phyloP scores from a whole-genome alignment of 179 eudicot genomes.

The Spergularia azorica region DNA sequence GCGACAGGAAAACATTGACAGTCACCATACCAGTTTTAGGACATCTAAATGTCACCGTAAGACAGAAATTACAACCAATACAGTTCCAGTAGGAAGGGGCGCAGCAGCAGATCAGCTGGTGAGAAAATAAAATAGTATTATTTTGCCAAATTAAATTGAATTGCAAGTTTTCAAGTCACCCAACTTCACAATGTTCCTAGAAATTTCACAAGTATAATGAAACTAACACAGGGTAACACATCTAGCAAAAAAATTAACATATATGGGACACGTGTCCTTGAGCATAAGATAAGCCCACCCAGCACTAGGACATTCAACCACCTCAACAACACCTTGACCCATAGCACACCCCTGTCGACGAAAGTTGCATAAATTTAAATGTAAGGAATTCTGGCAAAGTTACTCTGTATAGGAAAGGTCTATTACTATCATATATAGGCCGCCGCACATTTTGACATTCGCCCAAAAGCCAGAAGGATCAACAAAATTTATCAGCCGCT shows the following conservation, averaged over 20 bases:
- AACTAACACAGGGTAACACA: background rate
- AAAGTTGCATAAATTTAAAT: conserved; percentile 21
- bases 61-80: too few relatives aligned
- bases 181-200: background rate
- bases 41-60: too few relatives aligned
- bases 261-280: background rate
- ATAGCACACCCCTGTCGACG: conserved; percentile 10
- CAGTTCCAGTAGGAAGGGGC: too few relatives aligned
- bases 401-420: conserved; percentile 16
- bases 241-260: background rate
- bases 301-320: background rate
- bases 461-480: conserved; percentile 14
- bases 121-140: background rate
- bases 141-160: background rate
- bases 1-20: too few relatives aligned
- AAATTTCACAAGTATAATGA: background rate
- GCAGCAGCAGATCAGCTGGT: too few relatives aligned
- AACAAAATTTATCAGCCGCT: conserved; percentile 57
- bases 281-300: background rate
- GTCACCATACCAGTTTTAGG: too few relatives aligned
- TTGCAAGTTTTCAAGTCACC: background rate
- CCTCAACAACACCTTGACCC: background rate
- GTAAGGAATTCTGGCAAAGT: conserved; percentile 18
- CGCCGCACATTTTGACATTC: conserved; percentile 10
- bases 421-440: conserved; percentile 14